phyloP scores from a whole-genome alignment of 495 filamentous ascomycete species.

The Daldinia bambusicola region DNA sequence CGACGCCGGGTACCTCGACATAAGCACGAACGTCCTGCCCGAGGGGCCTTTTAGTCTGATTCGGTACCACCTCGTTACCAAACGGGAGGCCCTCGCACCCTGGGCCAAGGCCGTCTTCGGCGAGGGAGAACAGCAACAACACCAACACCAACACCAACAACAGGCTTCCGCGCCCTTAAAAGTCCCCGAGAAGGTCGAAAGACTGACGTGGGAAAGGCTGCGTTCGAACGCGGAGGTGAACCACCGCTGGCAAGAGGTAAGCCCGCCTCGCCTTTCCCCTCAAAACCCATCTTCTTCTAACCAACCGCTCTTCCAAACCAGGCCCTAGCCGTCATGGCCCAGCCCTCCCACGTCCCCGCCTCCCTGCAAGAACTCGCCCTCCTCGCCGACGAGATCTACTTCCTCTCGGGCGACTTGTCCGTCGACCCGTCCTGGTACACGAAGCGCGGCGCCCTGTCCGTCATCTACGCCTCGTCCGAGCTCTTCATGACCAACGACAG shows the following conservation, averaged over 20 bases:
- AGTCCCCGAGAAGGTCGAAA: conserved; percentile 65
- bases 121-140: conserved; percentile 1
- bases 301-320: conserved; percentile 45
- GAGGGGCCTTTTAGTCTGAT: conserved; percentile 83
- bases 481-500: conserved; percentile 92
- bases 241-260: conserved; percentile 84
- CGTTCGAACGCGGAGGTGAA: conserved; percentile 75
- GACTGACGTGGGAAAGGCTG: conserved; percentile 75
- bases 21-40: conserved; percentile 83
- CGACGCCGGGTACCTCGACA: conserved; percentile 85
- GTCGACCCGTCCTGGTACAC: conserved; percentile 93
- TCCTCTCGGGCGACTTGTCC: conserved; percentile 79
- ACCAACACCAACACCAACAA: background rate
- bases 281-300: background rate
- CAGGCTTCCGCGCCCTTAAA: conserved; percentile 30
- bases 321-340: conserved; percentile 90
- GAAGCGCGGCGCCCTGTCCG: conserved; percentile 78
- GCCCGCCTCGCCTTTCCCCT: conserved; percentile 34
- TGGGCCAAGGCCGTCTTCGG: conserved; percentile 45
- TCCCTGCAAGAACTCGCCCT: conserved; percentile 80
- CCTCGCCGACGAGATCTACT: conserved; percentile 88
- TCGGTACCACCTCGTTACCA: conserved; percentile 79
- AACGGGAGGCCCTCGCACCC: conserved; percentile 59
- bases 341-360: conserved; percentile 76
- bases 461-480: conserved; percentile 86